Conservation (phyloP, 2,329 filamentous ascomycete species). For the Colletotrichum echinochloae region DNA sequence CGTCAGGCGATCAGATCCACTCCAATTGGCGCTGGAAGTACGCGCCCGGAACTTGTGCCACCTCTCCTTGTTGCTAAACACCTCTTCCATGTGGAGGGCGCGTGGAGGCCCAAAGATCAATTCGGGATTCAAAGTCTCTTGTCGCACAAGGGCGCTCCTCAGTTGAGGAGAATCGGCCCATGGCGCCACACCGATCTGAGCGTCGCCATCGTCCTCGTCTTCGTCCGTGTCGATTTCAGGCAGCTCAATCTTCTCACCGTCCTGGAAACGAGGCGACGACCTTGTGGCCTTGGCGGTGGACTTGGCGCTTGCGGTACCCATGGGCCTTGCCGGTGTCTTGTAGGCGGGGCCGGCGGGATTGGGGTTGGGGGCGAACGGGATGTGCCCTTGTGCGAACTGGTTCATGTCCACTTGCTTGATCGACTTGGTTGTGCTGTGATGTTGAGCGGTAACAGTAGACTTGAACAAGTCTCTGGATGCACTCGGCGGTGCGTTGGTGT, state of each 20-base stretch:
- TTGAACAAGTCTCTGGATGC: constrained; percentile 72
- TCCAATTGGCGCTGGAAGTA: constrained; percentile 97
- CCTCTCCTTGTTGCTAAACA: constrained; percentile 89
- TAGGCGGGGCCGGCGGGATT: constrained; percentile 67
- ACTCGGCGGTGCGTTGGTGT: constrained; percentile 67
- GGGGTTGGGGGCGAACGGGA: constrained; percentile 83
- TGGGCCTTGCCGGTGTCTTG: constrained; percentile 77
- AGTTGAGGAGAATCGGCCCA: constrained; percentile 94
- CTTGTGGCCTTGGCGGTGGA: constrained; percentile 70
- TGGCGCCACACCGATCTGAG: constrained; percentile 70
- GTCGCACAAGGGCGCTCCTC: constrained; percentile 77
- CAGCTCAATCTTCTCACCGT: constrained; percentile 89
- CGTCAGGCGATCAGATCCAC: constrained; percentile 82
- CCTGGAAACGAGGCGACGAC: constrained; percentile 87
- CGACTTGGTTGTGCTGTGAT: constrained; percentile 72
- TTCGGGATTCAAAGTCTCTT: constrained; percentile 88
- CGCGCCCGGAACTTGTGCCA: constrained; percentile 89
- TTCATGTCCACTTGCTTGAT: constrained; percentile 83
- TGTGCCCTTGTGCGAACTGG: constrained; percentile 89
- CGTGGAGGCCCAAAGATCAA: constrained; percentile 89
- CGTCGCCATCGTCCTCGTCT: constrained; percentile 71
- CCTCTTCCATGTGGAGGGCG: constrained; percentile 94
- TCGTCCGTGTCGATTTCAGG: constrained; percentile 97
- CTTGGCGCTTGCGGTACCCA: constrained; percentile 59
- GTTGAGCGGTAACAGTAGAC: constrained; percentile 73